Conservation (phyloP, 345 rosid species). For the Aquilaria sinensis region DNA sequence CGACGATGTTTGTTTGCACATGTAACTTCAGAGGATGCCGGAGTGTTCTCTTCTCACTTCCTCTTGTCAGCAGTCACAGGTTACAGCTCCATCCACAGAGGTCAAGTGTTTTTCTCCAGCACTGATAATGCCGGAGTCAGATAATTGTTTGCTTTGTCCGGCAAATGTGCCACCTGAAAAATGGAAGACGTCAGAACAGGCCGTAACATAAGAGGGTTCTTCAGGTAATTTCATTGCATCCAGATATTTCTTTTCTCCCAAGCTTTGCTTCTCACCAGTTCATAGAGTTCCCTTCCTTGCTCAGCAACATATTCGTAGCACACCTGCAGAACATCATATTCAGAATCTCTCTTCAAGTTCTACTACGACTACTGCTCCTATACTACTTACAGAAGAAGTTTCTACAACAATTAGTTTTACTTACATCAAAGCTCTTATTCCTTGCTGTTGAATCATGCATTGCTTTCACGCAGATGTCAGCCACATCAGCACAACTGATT, state of each 20-base stretch:
- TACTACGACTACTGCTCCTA: not conserved
- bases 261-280: constrained; percentile 50
- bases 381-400: not conserved
- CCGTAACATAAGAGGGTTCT: not conserved
- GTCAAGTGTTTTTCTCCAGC: constrained; percentile 84
- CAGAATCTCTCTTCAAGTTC: constrained; percentile 8
- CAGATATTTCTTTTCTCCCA: too few relatives aligned
- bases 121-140: constrained; percentile 85
- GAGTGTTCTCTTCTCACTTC: not conserved
- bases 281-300: constrained; percentile 83
- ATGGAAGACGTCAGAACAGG: constrained; percentile 2
- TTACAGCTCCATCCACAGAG: not conserved
- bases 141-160: constrained; percentile 96
- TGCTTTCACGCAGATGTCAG: constrained; percentile 90
- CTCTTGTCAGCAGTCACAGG: not conserved
- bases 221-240: too few relatives aligned
- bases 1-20: too few relatives aligned
- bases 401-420: constrained; percentile 17
- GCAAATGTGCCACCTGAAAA: constrained; percentile 87
- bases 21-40: too few relatives aligned
- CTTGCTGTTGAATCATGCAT: constrained; percentile 89
- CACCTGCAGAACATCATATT: constrained; percentile 39
- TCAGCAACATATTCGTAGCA: constrained; percentile 87
- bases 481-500: constrained; percentile 89
- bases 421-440: constrained; percentile 91